Evolutionary conservation across 1,139 yeast genomes (phyloP).

Genomic region (Lizanozyma gosingica): DNA sequence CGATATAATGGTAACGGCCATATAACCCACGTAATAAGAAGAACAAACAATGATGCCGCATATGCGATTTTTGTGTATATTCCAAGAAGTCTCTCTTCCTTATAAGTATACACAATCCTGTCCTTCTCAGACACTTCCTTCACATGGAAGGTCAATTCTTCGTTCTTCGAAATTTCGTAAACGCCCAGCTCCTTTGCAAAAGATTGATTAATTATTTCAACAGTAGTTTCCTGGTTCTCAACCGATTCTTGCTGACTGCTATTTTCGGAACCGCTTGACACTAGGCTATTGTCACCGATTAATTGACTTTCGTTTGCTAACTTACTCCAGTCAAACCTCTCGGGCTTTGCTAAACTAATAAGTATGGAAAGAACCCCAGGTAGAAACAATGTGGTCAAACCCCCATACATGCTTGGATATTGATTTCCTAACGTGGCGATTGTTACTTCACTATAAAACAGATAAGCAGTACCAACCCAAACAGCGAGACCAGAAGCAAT

Average conservation of each 20-base stretch:
- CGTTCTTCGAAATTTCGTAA: slow-evolving; percentile 1
- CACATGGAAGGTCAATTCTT: slow-evolving; percentile 3
- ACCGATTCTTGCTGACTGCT: slow-evolving; percentile 1
- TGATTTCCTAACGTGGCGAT: slow-evolving; percentile 19
- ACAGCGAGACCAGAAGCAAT: slow-evolving; percentile 15
- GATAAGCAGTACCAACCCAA: slow-evolving; percentile 19
- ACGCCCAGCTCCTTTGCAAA: background rate
- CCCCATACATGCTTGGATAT: slow-evolving; percentile 24
- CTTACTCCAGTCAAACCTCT: slow-evolving; percentile 23
- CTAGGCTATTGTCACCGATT: slow-evolving; percentile 8
- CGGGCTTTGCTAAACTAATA: slow-evolving; percentile 19
- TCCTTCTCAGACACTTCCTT: slow-evolving; percentile 3
- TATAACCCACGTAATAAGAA: slow-evolving; percentile 28
- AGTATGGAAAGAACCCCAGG: slow-evolving; percentile 21
- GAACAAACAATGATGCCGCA: slow-evolving; percentile 16
- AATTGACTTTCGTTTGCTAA: slow-evolving; percentile 17
- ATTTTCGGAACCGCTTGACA: no score
- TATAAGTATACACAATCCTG: slow-evolving; percentile 2
- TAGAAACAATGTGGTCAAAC: slow-evolving; percentile 21
- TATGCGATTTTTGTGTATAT: slow-evolving; percentile 21
- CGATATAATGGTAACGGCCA: slow-evolving; percentile 43
- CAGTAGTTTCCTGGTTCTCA: slow-evolving; percentile 5
- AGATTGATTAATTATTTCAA: background rate
- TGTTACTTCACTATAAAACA: slow-evolving; percentile 16
- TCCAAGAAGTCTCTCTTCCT: slow-evolving; percentile 5